Base-by-base conservation (phyloP, 225 moss, liverwort and hornwort genomes). In the Climacium dendroides region DNA sequence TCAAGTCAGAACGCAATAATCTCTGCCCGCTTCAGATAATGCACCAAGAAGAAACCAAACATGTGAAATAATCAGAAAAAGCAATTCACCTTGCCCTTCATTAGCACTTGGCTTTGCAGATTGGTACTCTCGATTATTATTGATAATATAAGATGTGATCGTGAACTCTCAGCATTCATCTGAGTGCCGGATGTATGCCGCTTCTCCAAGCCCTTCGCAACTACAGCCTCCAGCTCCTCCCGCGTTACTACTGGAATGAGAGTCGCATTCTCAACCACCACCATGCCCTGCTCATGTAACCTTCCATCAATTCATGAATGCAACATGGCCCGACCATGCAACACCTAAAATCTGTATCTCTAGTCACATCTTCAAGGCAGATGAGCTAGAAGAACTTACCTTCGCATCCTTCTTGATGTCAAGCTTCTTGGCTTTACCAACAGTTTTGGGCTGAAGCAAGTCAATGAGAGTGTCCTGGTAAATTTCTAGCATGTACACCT, bases 161-260 rank as follows among this genome's bases (percentile, higher is more conserved):
- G 95, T 57, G 97, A 97, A 89, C 96, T 97, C 93, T 97, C 96
- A 35, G 95, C 92, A 81, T 97, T 97, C 97, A 97, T 97, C 84
- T 95, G 95, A 60, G 97, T 97, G 86, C 96, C 95, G 52, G 96
- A 97, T 74, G 95, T 96, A 78, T 97, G 97, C 47, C 96, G 91
- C 94, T 93, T 94, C 84, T 97, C 96, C 77, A 95, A 92, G 70
- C 97, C 96, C 90, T 95, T 96, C 13, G 92, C 83, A 70, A 97
- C 89, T 76, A 97, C 94, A 71, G 89, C 81, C 80, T 95, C 94
- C 89, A 97, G 89, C 79, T 97, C 97, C 59, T 97, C 97, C 76
- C 93, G 89, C 41, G 95, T 91, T 78, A 82, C 87, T n/a, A 97
- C 91, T 84, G 95, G 93, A 43, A 97, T 86, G 60, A 97, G 87